Evolutionary conservation across 139 green algal species (phyloP).

Genomic region (Haematococcus sp.): DNA sequence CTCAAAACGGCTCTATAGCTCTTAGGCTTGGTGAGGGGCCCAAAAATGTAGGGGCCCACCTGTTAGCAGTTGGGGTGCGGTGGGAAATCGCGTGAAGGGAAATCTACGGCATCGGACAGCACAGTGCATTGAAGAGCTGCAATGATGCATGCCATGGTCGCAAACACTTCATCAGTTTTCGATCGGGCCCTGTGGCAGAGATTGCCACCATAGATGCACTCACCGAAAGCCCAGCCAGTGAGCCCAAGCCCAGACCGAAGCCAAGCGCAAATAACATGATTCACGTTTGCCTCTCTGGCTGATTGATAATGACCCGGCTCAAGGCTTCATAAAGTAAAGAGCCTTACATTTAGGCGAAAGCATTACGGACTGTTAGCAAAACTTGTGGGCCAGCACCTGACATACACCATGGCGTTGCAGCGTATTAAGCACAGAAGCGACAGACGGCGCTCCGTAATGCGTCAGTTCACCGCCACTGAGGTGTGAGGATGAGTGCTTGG

Average conservation of each 20-base stretch:
- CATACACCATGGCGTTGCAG: no score
- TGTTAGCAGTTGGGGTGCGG: constrained; percentile 5
- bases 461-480: no score
- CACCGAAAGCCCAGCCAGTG: constrained; percentile 18
- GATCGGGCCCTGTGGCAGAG: neutral
- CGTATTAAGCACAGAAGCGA: no score
- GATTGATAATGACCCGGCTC: no score
- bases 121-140: neutral
- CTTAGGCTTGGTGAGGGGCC: neutral
- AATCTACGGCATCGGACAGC: neutral
- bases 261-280: constrained; percentile 13
- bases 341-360: no score
- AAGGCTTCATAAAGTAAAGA: no score
- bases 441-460: no score
- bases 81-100: neutral
- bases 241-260: constrained; percentile 19
- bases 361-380: no score
- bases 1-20: constrained; percentile 2
- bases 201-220: neutral
- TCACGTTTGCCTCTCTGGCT: no score
- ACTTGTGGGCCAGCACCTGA: no score
- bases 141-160: neutral
- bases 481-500: no score
- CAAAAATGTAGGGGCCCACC: constrained; percentile 21
- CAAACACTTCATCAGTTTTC: neutral